Evolutionary conservation across 2,329 filamentous ascomycete genomes (phyloP).

Genomic region (Penicillium palitans): DNA sequence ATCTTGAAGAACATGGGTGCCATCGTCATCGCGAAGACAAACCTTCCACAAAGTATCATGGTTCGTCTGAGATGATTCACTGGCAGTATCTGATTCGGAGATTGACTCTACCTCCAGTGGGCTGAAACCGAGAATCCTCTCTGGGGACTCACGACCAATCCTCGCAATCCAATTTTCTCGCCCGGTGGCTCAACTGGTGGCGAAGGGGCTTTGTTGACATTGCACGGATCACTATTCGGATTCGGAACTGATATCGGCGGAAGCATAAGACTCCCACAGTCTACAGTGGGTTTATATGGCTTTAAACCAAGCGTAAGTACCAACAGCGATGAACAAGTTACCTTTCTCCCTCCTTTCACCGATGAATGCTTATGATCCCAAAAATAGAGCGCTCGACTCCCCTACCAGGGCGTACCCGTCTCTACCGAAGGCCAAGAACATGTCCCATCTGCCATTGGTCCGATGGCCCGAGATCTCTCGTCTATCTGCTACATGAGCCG

Average conservation of each 20-base stretch:
- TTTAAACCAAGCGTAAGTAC: constrained; percentile 47
- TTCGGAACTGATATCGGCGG: constrained; percentile 57
- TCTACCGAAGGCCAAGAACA: constrained; percentile 66
- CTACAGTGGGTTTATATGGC: constrained; percentile 52
- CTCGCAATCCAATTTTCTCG: constrained; percentile 45
- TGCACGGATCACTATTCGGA: constrained; percentile 48
- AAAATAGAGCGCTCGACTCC: constrained; percentile 55
- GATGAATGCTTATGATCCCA: not conserved
- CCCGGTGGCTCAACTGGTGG: constrained; percentile 52
- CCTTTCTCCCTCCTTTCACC: not conserved
- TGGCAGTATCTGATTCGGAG: not conserved
- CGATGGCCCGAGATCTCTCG: constrained; percentile 55
- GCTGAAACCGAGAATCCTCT: constrained; percentile 57
- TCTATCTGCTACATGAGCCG: constrained; percentile 54
- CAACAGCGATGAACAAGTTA: constrained; percentile 1
- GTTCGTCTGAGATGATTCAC: constrained; percentile 28
- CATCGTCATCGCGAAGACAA: constrained; percentile 56
- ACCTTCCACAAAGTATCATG: constrained; percentile 55
- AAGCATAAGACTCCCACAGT: constrained; percentile 51
- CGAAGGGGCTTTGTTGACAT: constrained; percentile 44
- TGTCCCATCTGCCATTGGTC: constrained; percentile 63
- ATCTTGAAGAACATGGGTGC: constrained; percentile 54
- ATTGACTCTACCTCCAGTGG: constrained; percentile 40
- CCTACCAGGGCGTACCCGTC: constrained; percentile 60
- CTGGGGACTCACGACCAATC: constrained; percentile 53